Evolutionary conservation across 768 basidiomycete species (phyloP).

Genomic region (Boletus edulis): DNA sequence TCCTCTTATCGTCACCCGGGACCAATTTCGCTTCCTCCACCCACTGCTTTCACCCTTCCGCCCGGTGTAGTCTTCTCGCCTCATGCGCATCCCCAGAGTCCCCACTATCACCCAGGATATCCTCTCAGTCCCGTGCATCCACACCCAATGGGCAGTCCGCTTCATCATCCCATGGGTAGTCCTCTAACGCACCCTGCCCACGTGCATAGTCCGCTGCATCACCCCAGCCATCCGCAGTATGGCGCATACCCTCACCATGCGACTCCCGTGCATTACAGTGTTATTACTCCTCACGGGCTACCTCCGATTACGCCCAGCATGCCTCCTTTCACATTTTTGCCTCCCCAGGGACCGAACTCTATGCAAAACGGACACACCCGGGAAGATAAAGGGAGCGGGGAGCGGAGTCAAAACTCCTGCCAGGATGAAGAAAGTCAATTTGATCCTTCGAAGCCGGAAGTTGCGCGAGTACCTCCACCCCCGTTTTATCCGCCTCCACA

Average conservation of each 20-base stretch:
- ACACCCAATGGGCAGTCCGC: slow-evolving; percentile 31
- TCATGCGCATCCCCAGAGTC: slow-evolving; percentile 36
- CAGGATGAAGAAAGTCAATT: slow-evolving; percentile 8
- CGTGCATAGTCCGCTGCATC: slow-evolving; percentile 32
- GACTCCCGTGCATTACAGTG: slow-evolving; percentile 27
- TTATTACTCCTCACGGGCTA: slow-evolving; percentile 74
- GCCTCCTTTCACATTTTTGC: slow-evolving; percentile 89
- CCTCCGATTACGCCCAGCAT: slow-evolving; percentile 96
- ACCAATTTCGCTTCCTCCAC: slow-evolving; percentile 66
- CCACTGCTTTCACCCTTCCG: slow-evolving; percentile 44
- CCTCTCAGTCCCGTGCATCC: slow-evolving; percentile 28
- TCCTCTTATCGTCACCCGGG: slow-evolving; percentile 60
- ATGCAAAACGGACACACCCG: slow-evolving; percentile 17
- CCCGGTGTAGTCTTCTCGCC: slow-evolving; percentile 33
- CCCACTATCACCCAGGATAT: slow-evolving; percentile 38
- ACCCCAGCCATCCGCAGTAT: slow-evolving; percentile 30
- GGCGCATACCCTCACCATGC: slow-evolving; percentile 24
- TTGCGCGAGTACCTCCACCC: slow-evolving; percentile 5
- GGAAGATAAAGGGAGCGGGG: slow-evolving; percentile 3
- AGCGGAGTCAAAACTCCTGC: not conserved
- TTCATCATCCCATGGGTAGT: slow-evolving; percentile 39
- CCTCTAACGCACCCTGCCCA: slow-evolving; percentile 32
- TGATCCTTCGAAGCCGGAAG: slow-evolving; percentile 4
- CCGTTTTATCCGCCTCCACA: slow-evolving; percentile 17
- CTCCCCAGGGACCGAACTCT: slow-evolving; percentile 38